phyloP scores from a whole-genome alignment of 2,329 filamentous ascomycete species.

The Colletotrichum sansevieriae region DNA sequence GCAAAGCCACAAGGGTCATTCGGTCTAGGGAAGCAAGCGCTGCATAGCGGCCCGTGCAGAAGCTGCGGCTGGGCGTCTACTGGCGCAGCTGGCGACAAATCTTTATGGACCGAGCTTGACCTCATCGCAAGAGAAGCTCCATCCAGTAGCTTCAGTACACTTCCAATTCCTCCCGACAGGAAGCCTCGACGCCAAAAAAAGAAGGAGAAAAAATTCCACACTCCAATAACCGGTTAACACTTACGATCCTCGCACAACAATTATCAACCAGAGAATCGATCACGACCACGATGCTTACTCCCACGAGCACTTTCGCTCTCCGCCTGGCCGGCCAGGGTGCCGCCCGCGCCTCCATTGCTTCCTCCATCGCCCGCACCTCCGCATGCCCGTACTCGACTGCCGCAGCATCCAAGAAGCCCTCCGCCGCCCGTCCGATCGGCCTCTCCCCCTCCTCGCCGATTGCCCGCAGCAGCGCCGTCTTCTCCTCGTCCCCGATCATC shows the following conservation, averaged over 20 bases:
- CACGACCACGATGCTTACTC: slow-evolving; percentile 46
- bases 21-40: slow-evolving; percentile 10
- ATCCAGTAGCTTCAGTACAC: slow-evolving; percentile 29
- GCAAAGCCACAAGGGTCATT: not conserved
- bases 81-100: slow-evolving; percentile 30
- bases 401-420: slow-evolving; percentile 25
- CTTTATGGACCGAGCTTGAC: slow-evolving; percentile 40
- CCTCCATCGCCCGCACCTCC: slow-evolving; percentile 35
- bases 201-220: not conserved
- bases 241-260: not conserved
- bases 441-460: slow-evolving; percentile 33
- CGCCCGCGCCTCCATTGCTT: slow-evolving; percentile 34
- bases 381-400: slow-evolving; percentile 49
- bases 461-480: slow-evolving; percentile 36
- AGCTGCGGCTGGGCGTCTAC: slow-evolving; percentile 24
- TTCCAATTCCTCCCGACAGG: slow-evolving; percentile 25
- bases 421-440: slow-evolving; percentile 39
- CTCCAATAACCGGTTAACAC: slow-evolving; percentile 1
- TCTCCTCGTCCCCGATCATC: slow-evolving; percentile 44
- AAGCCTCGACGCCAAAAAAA: not conserved
- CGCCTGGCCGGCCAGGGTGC: slow-evolving; percentile 47
- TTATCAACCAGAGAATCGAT: not conserved
- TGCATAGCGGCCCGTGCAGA: slow-evolving; percentile 15
- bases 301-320: slow-evolving; percentile 49
- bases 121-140: slow-evolving; percentile 38